Conservation (phyloP, 2,329 filamentous ascomycete species). For the Capronia epimyces region DNA sequence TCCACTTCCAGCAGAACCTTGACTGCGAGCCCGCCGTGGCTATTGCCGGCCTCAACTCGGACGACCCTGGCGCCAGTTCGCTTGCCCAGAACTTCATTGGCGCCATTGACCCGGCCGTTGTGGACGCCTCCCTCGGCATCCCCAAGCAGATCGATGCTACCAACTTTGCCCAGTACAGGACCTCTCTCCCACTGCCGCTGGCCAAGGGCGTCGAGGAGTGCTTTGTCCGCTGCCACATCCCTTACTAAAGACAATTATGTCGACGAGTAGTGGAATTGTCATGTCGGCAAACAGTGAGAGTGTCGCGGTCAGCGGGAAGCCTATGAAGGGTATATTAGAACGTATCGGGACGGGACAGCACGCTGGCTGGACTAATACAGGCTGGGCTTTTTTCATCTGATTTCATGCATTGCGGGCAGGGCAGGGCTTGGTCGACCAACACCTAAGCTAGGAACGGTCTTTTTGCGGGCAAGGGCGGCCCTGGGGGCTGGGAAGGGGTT, state of each 20-base stretch:
- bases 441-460: no score
- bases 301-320: no score
- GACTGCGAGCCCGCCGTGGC: slow-evolving; percentile 42
- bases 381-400: no score
- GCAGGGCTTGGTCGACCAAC: no score
- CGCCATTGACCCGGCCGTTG: slow-evolving; percentile 42
- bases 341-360: no score
- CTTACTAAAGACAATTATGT: slow-evolving; percentile 24
- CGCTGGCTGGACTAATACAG: no score
- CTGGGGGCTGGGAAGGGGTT: no score
- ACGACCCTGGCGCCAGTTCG: slow-evolving; percentile 38
- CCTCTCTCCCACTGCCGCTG: slow-evolving; percentile 21
- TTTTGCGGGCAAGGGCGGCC: no score
- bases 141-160: slow-evolving; percentile 25
- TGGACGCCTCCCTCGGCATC: slow-evolving; percentile 38
- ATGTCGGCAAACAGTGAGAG: no score
- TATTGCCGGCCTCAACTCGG: slow-evolving; percentile 41
- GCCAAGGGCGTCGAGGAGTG: slow-evolving; percentile 27
- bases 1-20: slow-evolving; percentile 48
- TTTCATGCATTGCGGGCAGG: no score
- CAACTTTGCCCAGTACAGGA: slow-evolving; percentile 27
- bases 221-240: slow-evolving; percentile 24
- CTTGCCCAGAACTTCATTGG: slow-evolving; percentile 47
- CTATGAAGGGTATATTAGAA: no score
- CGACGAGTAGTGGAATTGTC: neutral